phyloP scores from a whole-genome alignment of 1,284 basidiomycete genomes.

The Pterulicium gracile region DNA sequence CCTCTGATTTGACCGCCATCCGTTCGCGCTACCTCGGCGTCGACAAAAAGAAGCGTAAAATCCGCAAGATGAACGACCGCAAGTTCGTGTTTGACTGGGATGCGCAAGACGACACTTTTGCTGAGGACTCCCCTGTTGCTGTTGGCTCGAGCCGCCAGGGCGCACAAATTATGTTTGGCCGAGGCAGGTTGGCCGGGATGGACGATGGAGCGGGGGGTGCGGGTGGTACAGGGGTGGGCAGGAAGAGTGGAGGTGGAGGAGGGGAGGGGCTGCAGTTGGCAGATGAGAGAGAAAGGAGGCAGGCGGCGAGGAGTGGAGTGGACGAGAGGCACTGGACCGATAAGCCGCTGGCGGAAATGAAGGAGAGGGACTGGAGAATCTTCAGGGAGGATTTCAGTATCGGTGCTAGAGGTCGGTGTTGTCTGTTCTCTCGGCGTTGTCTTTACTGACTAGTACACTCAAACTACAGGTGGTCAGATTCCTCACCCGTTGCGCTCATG shows the following conservation, averaged over 20 bases:
- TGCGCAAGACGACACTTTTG: slow-evolving; percentile 82
- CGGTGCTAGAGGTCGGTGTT: slow-evolving; percentile 63
- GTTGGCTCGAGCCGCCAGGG: slow-evolving; percentile 62
- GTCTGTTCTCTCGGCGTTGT: neutral
- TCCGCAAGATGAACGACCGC: slow-evolving; percentile 88
- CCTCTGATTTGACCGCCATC: slow-evolving; percentile 66
- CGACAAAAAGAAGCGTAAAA: slow-evolving; percentile 86
- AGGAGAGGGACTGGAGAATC: slow-evolving; percentile 97
- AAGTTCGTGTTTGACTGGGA: slow-evolving; percentile 99
- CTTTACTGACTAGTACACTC: slow-evolving; percentile 8
- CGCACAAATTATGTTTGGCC: slow-evolving; percentile 79
- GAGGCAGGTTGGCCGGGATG: slow-evolving; percentile 76
- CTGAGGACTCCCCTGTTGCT: slow-evolving; percentile 52
- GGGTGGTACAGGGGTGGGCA: slow-evolving; percentile 1
- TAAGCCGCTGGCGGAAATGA: slow-evolving; percentile 92
- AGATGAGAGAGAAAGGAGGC: slow-evolving; percentile 72
- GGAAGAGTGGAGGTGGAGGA: slow-evolving; percentile 22
- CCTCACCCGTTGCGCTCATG: slow-evolving; percentile 89
- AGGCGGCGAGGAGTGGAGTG: slow-evolving; percentile 71
- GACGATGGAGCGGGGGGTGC: slow-evolving; percentile 56
- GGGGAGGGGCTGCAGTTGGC: slow-evolving; percentile 45
- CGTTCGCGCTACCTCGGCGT: slow-evolving; percentile 86
- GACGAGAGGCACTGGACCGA: slow-evolving; percentile 97
- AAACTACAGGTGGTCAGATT: slow-evolving; percentile 80
- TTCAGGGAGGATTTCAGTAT: slow-evolving; percentile 99